These are phyloP conservation scores for Chaetomium olivaceum DNA, from an alignment of 2,329 filamentous ascomycete species.

Conservation along the genomic window DNA sequence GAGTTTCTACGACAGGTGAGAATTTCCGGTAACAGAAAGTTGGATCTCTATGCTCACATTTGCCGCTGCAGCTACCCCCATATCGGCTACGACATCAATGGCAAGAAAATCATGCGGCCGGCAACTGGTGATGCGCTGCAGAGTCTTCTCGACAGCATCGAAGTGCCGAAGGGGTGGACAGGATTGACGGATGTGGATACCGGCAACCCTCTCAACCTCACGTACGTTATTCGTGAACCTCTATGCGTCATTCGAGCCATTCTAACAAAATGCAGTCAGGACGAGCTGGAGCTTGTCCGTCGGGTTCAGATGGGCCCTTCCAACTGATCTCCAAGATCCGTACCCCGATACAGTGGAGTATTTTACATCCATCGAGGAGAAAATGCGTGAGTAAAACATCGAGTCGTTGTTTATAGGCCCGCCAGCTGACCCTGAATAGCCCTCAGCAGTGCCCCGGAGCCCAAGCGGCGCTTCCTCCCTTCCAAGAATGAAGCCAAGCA, in stretches of 20 bases:
- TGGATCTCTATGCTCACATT: background rate
- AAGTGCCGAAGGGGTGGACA: constrained; percentile 96
- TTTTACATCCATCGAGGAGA: constrained; percentile 86
- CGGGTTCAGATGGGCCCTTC: constrained; percentile 85
- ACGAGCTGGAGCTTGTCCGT: constrained; percentile 85
- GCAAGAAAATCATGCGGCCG: constrained; percentile 95
- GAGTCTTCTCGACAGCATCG: constrained; percentile 91
- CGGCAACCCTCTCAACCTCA: constrained; percentile 83
- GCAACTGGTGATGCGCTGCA: constrained; percentile 92
- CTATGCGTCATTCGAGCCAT: background rate
- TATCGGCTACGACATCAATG: constrained; percentile 98
- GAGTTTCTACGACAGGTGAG: constrained; percentile 83
- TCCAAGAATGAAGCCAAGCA: constrained; percentile 97
- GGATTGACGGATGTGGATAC: constrained; percentile 92
- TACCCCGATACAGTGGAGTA: constrained; percentile 93
- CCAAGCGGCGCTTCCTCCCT: constrained; percentile 91
- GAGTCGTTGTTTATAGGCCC: no score
- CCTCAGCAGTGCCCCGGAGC: constrained; percentile 88
- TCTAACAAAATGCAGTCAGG: constrained; percentile 54
- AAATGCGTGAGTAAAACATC: constrained; percentile 62
- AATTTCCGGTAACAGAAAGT: background rate
- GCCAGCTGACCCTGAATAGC: constrained; percentile 40
- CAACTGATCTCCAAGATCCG: constrained; percentile 85
- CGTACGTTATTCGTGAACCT: constrained; percentile 12
- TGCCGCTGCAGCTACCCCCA: constrained; percentile 67